These are phyloP conservation scores for Pulveroboletus sp. DNA, from an alignment of 768 basidiomycete genomes.

Conservation along the genomic window DNA sequence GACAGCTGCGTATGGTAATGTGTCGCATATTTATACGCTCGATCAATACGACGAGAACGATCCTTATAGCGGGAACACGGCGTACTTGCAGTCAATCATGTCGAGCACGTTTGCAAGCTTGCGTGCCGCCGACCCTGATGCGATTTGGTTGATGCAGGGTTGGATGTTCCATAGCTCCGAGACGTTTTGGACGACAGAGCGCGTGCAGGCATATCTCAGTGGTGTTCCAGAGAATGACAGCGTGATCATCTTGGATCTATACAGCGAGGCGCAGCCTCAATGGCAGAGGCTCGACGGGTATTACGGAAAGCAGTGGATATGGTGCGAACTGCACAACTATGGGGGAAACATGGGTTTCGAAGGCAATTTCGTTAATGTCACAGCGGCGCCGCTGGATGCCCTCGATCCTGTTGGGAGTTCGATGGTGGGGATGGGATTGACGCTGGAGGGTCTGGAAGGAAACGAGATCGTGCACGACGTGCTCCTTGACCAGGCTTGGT, in stretches of 20 bases:
- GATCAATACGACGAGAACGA: conserved; percentile 45
- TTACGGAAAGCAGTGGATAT: conserved; percentile 40
- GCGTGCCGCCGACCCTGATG: conserved; percentile 38
- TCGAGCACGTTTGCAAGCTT: conserved; percentile 36
- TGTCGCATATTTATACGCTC: conserved; percentile 42
- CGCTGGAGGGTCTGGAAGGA: conserved; percentile 41
- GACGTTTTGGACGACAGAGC: conserved; percentile 39
- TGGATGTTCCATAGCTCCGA: conserved; percentile 39
- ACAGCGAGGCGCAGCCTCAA: conserved; percentile 38
- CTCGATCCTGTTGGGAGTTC: conserved; percentile 28
- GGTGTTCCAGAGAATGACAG: conserved; percentile 36
- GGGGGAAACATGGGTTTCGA: conserved; percentile 40
- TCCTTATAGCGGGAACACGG: conserved; percentile 32
- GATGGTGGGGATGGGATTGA: conserved; percentile 39
- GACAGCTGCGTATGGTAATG: conserved; percentile 34
- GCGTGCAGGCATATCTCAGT: conserved; percentile 38
- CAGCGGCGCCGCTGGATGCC: conserved; percentile 31
- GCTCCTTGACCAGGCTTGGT: conserved; percentile 42
- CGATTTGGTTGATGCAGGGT: conserved; percentile 42
- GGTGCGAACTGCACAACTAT: conserved; percentile 41
- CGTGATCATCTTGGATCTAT: conserved; percentile 42
- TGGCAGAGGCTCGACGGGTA: conserved; percentile 40
- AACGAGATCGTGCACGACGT: conserved; percentile 43
- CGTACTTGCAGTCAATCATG: conserved; percentile 34
- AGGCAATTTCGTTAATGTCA: conserved; percentile 36